These are phyloP conservation scores for Xylaria polymorpha DNA, from an alignment of 2,329 filamentous ascomycete genomes.

Conservation along the genomic window DNA sequence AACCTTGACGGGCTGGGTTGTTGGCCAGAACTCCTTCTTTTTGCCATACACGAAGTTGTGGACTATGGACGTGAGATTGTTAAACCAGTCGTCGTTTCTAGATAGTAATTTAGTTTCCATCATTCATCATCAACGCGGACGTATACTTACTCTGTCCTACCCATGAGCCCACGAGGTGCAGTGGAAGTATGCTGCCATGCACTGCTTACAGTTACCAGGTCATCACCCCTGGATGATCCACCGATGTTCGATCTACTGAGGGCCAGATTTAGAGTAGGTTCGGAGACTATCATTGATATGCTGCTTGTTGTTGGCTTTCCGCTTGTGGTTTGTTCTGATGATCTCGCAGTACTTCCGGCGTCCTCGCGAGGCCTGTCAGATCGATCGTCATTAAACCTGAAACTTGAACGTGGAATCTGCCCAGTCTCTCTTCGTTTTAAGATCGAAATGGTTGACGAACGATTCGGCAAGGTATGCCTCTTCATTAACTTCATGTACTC, in stretches of 20 bases:
- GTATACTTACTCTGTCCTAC: slow-evolving; percentile 14
- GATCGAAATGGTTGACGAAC: not conserved
- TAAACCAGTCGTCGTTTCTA: slow-evolving; percentile 20
- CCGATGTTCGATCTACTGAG: not conserved
- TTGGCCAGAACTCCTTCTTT: slow-evolving; percentile 13
- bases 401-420: not conserved
- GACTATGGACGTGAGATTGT: slow-evolving; percentile 7
- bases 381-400: not conserved
- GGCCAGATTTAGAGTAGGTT: not conserved
- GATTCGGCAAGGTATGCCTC: not conserved
- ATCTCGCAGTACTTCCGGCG: not conserved
- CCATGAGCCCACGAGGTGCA: not conserved
- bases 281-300: not conserved
- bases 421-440: not conserved
- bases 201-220: not conserved
- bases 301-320: too few relatives aligned
- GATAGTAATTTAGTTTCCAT: not conserved
- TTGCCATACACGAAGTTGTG: slow-evolving; percentile 21
- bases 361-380: not conserved
- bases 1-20: slow-evolving; percentile 11
- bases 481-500: slow-evolving; percentile 20
- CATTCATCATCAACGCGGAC: not conserved
- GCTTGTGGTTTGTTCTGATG: too few relatives aligned
- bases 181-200: not conserved
- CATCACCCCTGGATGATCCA: not conserved